Evolutionary conservation across 805 yeast genomes (phyloP), one percentile per base, ranked within the genome.

Genomic region (Pichia heedii): DNA sequence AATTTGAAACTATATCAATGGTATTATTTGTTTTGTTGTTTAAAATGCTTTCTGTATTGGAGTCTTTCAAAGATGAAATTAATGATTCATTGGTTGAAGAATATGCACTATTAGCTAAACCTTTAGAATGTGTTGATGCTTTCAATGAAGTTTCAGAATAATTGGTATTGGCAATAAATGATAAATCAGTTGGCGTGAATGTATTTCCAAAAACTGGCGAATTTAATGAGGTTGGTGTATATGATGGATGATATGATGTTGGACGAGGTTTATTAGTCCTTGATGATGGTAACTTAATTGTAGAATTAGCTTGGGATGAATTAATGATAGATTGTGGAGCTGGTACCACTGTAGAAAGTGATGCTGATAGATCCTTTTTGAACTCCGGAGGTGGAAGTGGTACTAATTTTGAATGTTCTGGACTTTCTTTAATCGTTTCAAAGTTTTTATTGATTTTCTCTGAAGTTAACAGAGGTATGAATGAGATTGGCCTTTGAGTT

Each of bases 231-330:
- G 36, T 39, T 34, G 58, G 48, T 45, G 68, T 51, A 24, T 76
- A 67, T 2, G 81, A 72, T 16, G 95, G 94, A 56, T 84, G 89
- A 55, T 81, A 84, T 10, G 93, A 83, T 0, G 90, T 84, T 35
- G 95, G 94, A 58, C 95, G 74, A 45, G 87, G 89, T 55, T 76
- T 80, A 58, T 77, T 73, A 11, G 69, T 55, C 15, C 32, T 29
- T 41, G 69, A 68, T 24, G 55, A 52, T 11, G 53, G 51, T 37
- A 55, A 54, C 7, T 54, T 48, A 75, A 73, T 41, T 54, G 67
- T 63, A 6, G 32, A 29, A 29, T 13, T 16, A 3, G 12, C 8
- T 13, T 29, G 3, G 11, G 7, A 8, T 27, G 58, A 27, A 19
- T 34, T 50, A 2, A 63, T 13, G 1, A 15, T 30, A 30, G 33